Base-by-base conservation (phyloP, 768 basidiomycete genomes). In the Suillus bovinus region DNA sequence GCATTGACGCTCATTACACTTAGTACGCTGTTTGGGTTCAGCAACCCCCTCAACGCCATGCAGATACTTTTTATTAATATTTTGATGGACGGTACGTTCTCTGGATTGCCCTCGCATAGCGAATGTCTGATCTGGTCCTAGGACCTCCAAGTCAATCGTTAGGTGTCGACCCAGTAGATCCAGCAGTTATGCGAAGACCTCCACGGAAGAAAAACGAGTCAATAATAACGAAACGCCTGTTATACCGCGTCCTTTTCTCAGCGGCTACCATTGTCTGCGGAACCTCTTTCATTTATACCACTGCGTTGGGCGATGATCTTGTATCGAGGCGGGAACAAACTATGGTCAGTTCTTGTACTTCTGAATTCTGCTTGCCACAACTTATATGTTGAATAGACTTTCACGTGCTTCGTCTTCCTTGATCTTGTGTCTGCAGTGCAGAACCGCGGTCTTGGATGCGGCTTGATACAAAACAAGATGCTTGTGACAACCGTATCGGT, bases 51-150 rank as follows among this genome's bases (percentile, higher is more conserved):
- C 65, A 99, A 99, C 70, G 89, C 96, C 4, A 98, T 98, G 95
- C 95, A 99, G 74, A 99, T 99, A 69, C 78, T 99, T n/a, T 99
- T 97, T 73, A 98, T 98, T 71, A 98, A 99, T 77, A 97, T 98
- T 72, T 84, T 99, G 54, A 99, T 99, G 96, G 96, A 99, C 66
- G 95, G 94, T 90, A 61, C 38, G 82, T 75, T 20, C 58, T 56
- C 4, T 22, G 50, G 2, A 33, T 9, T 22, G 39, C 29, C 44
- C 29, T 39, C 61, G 22, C 33, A 36, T 58, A 36, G 16, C 38
- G 64, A 8, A 38, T 44, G 20, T 24, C 13, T 31, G 11, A 34
- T 13, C 33, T 58, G 41, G 5, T 65, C 61, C 47, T 71, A 94
- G 93, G 94, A 10, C 95, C 95, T 11, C 95, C 95, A 4, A 94